Evolutionary conservation across 2,329 filamentous ascomycete genomes (phyloP), one percentile per base, ranked within the genome.

Genomic region (Volutella citrinella): DNA sequence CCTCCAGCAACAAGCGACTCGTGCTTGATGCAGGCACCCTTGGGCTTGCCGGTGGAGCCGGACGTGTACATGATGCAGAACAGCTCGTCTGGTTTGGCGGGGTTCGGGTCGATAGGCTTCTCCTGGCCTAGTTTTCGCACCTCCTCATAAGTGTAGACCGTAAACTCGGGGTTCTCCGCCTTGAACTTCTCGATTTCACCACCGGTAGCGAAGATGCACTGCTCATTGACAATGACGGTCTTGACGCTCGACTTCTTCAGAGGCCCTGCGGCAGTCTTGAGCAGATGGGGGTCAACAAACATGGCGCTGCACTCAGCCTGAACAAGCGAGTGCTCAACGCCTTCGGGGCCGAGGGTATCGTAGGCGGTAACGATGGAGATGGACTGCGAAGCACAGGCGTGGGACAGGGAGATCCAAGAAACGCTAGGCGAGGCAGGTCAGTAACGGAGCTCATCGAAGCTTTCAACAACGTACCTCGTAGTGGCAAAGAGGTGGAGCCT

Each of bases 291-390:
- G 57, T 96, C 90, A 43, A 88, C 76, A 65, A 90, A 95, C 70
- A 96, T 91, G 61, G 83, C 82, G 52, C 80, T 80, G 32, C 87
- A 84, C 43, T 80, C 72, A 33, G 88, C 93, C 65, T 95, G 86
- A 15, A 81, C 72, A 45, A 96, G 76, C 4, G 89, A 94, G 69
- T 95, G 89, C 66, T 84, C 80, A 44, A 96, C 76, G 28, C 89
- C 90, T 43, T 82, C 80, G 53, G 87, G 78, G 34, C 90, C 90
- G 27, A 96, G 82, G 19, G 89, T 95, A 62, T 96, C 90, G 64
- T 96, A 96, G 31, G 90, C 89, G 27, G 91, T 97, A 31, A 96
- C 91, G 48, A 96, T 90, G 39, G 87, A 80, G 60, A 96, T 80
- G 27, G 87, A 90, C 64, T 97, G 91, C 12, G 89, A 90, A 14